Evolutionary conservation across 2,329 filamentous ascomycete species (phyloP).

Genomic region (Graphiopsis chlorocephala): DNA sequence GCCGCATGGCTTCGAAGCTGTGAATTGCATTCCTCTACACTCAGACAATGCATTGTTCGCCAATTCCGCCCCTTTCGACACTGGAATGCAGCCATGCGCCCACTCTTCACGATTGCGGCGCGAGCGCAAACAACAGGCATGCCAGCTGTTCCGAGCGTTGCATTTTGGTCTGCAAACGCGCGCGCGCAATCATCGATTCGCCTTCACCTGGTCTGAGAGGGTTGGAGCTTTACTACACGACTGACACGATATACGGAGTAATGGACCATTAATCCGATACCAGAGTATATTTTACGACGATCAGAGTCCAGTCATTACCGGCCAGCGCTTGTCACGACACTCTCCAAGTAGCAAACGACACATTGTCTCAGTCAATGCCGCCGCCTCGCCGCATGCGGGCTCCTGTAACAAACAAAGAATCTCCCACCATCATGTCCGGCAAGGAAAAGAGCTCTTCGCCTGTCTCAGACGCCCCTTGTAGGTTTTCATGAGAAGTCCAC

Average conservation of each 20-base stretch:
- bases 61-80: not conserved
- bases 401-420: conserved; percentile 1
- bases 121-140: conserved; percentile 1
- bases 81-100: conserved; percentile 3
- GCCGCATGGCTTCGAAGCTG: not conserved
- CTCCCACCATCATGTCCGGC: not conserved
- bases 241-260: not conserved
- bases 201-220: no score
- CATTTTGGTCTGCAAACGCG: not conserved
- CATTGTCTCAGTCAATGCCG: not conserved
- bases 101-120: conserved; percentile 2
- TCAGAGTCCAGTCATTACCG: not conserved
- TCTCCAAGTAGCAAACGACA: not conserved
- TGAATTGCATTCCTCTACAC: not conserved
- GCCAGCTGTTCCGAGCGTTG: not conserved
- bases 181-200: not conserved
- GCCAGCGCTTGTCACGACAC: not conserved
- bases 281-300: not conserved
- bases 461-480: not conserved
- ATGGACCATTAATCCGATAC: not conserved
- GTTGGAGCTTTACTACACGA: no score
- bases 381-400: not conserved
- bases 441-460: not conserved
- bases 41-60: conserved; percentile 1
- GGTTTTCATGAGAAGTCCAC: not conserved